These are phyloP conservation scores for Chlamydomonas sp. DNA, from an alignment of 139 green algal species.

Conservation along the genomic window DNA sequence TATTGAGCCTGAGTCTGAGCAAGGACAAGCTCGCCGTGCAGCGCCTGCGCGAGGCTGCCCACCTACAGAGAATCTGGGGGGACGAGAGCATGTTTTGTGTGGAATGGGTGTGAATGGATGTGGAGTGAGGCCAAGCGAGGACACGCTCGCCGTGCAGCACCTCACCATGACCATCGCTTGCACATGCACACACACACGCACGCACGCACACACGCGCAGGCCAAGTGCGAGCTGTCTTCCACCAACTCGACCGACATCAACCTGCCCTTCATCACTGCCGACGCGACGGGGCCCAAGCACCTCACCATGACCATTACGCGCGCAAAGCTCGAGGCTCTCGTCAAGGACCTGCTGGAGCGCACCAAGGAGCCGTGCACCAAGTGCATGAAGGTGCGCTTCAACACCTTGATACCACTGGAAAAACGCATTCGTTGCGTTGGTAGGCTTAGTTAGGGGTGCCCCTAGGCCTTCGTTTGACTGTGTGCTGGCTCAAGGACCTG, in stretches of 20 bases:
- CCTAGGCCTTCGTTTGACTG: too few relatives aligned
- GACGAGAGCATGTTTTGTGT: too few relatives aligned
- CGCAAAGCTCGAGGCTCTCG: conserved; percentile 85
- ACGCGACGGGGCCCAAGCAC: conserved; percentile 80
- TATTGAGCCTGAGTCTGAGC: too few relatives aligned
- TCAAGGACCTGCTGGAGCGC: conserved; percentile 78
- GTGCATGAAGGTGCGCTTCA: conserved; percentile 86
- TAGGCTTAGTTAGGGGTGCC: too few relatives aligned
- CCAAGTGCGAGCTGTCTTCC: conserved; percentile 95
- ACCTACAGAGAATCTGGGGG: too few relatives aligned
- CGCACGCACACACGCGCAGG: too few relatives aligned
- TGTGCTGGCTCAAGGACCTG: conserved; percentile 69
- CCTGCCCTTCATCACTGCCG: conserved; percentile 99
- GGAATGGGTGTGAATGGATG: background rate
- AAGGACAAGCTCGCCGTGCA: conserved; percentile 90
- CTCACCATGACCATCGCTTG: background rate
- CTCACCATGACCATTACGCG: conserved; percentile 66
- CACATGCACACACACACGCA: conserved; percentile 44
- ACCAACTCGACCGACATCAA: conserved; percentile 93
- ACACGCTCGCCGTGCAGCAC: conserved; percentile 93
- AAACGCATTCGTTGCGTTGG: too few relatives aligned
- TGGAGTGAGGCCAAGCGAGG: conserved; percentile 51
- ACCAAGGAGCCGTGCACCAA: conserved; percentile 88
- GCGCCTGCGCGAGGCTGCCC: conserved; percentile 17
- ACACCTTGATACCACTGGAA: too few relatives aligned